These are phyloP conservation scores for Lepidium campestre DNA, from an alignment of 441 rosid genomes.

Conservation along the genomic window DNA sequence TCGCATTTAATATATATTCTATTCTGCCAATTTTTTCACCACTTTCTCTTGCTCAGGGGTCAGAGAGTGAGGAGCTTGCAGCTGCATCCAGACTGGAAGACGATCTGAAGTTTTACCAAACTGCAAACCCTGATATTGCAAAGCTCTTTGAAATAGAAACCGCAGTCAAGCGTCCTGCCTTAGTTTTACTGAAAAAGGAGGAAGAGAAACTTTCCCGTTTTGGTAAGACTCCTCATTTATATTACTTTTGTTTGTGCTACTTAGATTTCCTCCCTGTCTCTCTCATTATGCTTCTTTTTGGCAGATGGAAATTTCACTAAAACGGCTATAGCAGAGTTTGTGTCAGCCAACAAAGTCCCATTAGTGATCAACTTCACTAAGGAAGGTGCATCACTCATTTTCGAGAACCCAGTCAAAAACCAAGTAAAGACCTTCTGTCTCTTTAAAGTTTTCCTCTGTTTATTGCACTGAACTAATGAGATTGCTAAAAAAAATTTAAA, in stretches of 20 bases:
- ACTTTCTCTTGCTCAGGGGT: slow-evolving; percentile 37
- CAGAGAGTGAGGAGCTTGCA: slow-evolving; percentile 52
- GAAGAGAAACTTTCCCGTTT: slow-evolving; percentile 42
- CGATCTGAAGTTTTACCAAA: slow-evolving; percentile 60
- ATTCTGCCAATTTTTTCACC: slow-evolving; percentile 1
- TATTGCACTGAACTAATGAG: neutral
- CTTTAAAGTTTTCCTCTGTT: neutral
- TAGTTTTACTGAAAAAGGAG: slow-evolving; percentile 49
- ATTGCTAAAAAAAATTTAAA: neutral
- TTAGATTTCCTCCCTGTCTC: slow-evolving; percentile 1
- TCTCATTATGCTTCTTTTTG: slow-evolving; percentile 16
- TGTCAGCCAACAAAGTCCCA: slow-evolving; percentile 80
- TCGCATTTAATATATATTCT: neutral
- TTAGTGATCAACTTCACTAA: slow-evolving; percentile 69
- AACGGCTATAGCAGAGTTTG: slow-evolving; percentile 48
- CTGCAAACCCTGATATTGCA: slow-evolving; percentile 47
- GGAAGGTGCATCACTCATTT: slow-evolving; percentile 70
- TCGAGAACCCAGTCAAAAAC: slow-evolving; percentile 73
- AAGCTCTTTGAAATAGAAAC: slow-evolving; percentile 43
- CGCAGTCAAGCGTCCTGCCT: slow-evolving; percentile 47
- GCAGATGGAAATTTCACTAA: slow-evolving; percentile 50
- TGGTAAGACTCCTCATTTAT: slow-evolving; percentile 31
- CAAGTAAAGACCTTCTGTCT: slow-evolving; percentile 42
- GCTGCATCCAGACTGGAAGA: slow-evolving; percentile 50
- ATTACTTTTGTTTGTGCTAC: neutral